phyloP scores from a whole-genome alignment of 2,329 filamentous ascomycete genomes.

The Fusarium sp. region DNA sequence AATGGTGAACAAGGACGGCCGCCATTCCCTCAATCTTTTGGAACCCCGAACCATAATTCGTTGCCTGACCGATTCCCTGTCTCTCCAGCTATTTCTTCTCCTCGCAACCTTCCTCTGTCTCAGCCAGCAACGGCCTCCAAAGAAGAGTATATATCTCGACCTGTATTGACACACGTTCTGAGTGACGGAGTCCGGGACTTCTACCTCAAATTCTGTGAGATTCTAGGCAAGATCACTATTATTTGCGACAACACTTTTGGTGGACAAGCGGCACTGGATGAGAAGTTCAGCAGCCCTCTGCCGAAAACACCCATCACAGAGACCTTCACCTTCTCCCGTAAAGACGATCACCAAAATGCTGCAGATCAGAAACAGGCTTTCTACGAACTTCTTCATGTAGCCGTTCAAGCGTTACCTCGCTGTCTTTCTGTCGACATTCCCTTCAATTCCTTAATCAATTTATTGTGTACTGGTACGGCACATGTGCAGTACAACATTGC shows the following conservation, averaged over 20 bases:
- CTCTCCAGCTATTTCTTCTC: conserved; percentile 53
- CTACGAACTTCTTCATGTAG: conserved; percentile 94
- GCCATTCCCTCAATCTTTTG: conserved; percentile 82
- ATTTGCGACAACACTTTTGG: conserved; percentile 98
- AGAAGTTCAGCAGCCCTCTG: conserved; percentile 88
- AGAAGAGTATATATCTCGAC: conserved; percentile 75
- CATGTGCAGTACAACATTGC: conserved; percentile 95
- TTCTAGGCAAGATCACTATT: conserved; percentile 94
- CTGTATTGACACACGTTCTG: conserved; percentile 71
- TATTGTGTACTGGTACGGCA: conserved; percentile 95
- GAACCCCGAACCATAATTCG: conserved; percentile 49
- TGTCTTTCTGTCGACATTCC: conserved; percentile 91
- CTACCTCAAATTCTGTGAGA: conserved; percentile 92
- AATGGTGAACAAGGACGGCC: conserved; percentile 81
- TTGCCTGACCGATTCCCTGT: conserved; percentile 63
- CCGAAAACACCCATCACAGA: conserved; percentile 96
- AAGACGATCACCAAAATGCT: conserved; percentile 79
- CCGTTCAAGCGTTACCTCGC: conserved; percentile 93
- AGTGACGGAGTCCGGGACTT: conserved; percentile 84
- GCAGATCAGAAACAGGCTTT: conserved; percentile 92
- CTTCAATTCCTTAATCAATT: conserved; percentile 92
- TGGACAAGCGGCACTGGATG: conserved; percentile 92
- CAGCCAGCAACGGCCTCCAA: conserved; percentile 49
- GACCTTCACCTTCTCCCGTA: conserved; percentile 88
- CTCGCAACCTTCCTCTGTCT: conserved; percentile 47